Evolutionary conservation across 1,139 yeast genomes (phyloP).

Genomic region (Debaryomyces fabryi): DNA sequence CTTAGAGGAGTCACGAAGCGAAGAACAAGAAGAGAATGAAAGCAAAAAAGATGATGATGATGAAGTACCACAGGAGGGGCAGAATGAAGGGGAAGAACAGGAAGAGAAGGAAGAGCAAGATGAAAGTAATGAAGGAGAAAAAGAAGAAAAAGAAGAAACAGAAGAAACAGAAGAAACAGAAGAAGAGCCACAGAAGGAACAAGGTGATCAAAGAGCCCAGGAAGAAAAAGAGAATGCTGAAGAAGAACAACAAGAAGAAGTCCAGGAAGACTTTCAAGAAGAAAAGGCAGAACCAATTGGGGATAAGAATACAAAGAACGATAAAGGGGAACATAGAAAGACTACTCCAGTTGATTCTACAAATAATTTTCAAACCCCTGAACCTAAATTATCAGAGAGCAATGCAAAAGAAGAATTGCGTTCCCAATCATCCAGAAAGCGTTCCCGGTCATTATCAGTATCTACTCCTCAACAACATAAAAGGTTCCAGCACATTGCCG

Average conservation of each 20-base stretch:
- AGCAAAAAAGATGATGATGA: neutral
- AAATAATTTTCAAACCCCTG: conserved; percentile 11
- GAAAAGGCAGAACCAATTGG: conserved; percentile 10
- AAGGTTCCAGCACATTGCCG: conserved; percentile 56
- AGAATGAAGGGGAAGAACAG: neutral
- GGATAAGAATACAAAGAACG: neutral
- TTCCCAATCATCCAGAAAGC: conserved; percentile 13
- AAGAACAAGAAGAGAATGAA: neutral
- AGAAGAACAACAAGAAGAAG: conserved; percentile 10
- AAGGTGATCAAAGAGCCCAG: neutral
- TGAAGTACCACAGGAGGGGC: neutral
- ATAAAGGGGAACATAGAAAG: neutral
- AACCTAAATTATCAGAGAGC: conserved; percentile 12
- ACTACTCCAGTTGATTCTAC: conserved; percentile 9
- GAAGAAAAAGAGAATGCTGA: neutral
- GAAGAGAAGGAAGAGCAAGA: neutral
- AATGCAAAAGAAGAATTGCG: conserved; percentile 5
- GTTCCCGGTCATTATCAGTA: conserved; percentile 33
- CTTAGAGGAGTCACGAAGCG: neutral
- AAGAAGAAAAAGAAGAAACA: neutral
- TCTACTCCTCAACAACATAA: conserved; percentile 38
- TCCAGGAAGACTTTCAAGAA: conserved; percentile 13
- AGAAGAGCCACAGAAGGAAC: neutral
- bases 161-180: conserved; percentile 10
- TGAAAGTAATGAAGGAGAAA: neutral